Percentiles rank a stretch among this genome's conserved stretches.
phyloP scores from a whole-genome alignment of 176 grass and related monocot genomes.

The Cenchrus purpureus region DNA sequence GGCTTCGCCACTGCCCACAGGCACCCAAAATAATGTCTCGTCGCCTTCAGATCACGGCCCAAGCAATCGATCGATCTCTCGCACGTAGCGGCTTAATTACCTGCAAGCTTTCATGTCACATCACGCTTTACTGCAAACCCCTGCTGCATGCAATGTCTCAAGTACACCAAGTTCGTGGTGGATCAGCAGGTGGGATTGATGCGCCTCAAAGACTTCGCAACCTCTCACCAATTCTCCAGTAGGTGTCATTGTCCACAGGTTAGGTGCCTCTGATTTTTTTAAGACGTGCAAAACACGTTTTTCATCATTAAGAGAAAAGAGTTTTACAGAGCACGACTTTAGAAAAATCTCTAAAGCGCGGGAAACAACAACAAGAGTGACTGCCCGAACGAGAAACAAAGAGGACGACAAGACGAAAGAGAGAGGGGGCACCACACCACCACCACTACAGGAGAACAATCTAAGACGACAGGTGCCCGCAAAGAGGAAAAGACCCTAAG shows the following conservation, averaged over 20 bases:
- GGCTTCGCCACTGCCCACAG: neutral
- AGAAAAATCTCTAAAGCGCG: too few relatives aligned
- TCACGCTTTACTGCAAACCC: neutral
- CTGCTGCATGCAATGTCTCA: neutral
- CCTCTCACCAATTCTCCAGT: constrained; percentile 4
- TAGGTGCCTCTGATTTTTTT: neutral
- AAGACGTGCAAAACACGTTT: too few relatives aligned
- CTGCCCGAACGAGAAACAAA: too few relatives aligned
- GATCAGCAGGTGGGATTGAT: constrained; percentile 7
- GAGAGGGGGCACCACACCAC: too few relatives aligned
- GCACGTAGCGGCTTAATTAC: neutral
- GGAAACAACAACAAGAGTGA: too few relatives aligned
- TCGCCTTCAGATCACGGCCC: constrained; percentile 7
- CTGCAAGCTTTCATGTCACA: neutral
- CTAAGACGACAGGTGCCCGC: too few relatives aligned
- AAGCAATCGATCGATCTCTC: neutral
- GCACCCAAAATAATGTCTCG: neutral
- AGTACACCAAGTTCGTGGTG: neutral
- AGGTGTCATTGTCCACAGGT: constrained; percentile 20
- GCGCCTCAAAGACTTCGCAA: neutral
- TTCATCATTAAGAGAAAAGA: too few relatives aligned
- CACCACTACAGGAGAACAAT: too few relatives aligned
- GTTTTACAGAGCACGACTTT: too few relatives aligned
- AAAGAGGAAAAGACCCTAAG: too few relatives aligned
- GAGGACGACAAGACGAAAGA: too few relatives aligned